Evolutionary conservation across 2,329 filamentous ascomycete species (phyloP), one percentile per base, ranked within the genome.

Genomic region (Penicillium sp.): DNA sequence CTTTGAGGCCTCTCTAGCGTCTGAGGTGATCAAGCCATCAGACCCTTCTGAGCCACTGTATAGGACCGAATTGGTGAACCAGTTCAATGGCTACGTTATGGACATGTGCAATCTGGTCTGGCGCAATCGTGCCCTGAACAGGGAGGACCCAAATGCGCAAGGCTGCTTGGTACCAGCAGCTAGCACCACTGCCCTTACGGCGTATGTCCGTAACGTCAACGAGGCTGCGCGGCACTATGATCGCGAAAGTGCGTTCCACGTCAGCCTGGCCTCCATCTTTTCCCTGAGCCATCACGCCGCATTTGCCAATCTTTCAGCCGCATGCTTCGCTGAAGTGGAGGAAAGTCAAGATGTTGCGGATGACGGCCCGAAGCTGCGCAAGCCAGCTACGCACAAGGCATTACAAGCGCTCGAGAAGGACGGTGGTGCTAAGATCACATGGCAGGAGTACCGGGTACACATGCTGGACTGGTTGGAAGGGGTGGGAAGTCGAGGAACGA

Each of bases 71-170:
- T 85, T 89, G 56, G 84, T 92, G 41, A 85, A 86, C 63, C 78
- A 83, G 24, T 93, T 95, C 78, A 96, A 96, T 72, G 89, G 89
- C 22, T 92, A 89, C 71, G 83, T 96, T 35, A 93, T 95, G 86
- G 92, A 96, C 70, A 83, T 92, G 35, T 93, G 91, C 79, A 96
- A 96, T 71, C 86, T 90, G 52, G 74, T 95, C 49, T 96, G 91
- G 91, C 85, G 91, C 9, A 85, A 85, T 22, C 85, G 88, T 13
- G 91, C 89, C 1, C 88, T 96, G 59, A 85, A 85, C 58, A 78
- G 78, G 13, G 78, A 79, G 1, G 90, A 94, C 63, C 77, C 82
- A n/a, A 86, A 87, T 66, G 80, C 83, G 3, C 67, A 81, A 16
- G 85, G 83, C 4, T 84, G 85, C 64, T 73, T 84, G 9, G 76